Conservation (phyloP, 345 rosid species). For the Aethionema arabicum region DNA sequence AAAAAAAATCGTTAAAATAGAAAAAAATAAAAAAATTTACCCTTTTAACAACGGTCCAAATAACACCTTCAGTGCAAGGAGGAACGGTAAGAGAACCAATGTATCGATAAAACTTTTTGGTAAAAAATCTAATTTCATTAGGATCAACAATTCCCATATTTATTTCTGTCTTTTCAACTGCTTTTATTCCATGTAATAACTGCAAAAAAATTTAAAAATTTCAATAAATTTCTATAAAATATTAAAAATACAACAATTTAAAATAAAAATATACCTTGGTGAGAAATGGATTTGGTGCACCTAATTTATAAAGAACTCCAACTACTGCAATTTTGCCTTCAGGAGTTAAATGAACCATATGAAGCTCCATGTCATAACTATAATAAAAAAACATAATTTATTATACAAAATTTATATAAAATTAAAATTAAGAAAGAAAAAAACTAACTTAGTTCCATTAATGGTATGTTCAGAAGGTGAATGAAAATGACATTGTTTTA, state of each 20-base stretch:
- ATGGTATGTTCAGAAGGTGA: constrained; percentile 66
- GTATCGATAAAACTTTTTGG: constrained; percentile 61
- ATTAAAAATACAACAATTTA: neutral
- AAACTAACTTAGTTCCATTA: constrained; percentile 52
- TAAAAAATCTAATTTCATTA: constrained; percentile 44
- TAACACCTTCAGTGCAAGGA: constrained; percentile 73
- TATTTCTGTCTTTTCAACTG: constrained; percentile 32
- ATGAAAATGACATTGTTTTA: constrained; percentile 70
- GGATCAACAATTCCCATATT: constrained; percentile 53
- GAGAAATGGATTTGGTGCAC: constrained; percentile 57
- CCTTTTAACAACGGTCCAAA: constrained; percentile 62
- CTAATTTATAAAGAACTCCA: constrained; percentile 56
- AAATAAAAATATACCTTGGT: constrained; percentile 39
- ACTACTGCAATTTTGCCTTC: constrained; percentile 43
- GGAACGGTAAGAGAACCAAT: constrained; percentile 70
- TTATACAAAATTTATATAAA: neutral
- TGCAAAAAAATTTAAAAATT: constrained; percentile 17
- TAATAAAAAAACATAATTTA: neutral
- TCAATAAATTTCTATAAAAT: neutral
- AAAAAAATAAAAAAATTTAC: constrained; percentile 27
- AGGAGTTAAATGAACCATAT: constrained; percentile 52
- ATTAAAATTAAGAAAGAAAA: neutral
- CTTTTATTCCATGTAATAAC: constrained; percentile 45
- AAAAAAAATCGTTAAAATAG: neutral
- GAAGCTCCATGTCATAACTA: constrained; percentile 62